Evolutionary conservation across 148 eudicot species (phyloP), one percentile per base, ranked within the genome.

Genomic region (Spergularia marina): DNA sequence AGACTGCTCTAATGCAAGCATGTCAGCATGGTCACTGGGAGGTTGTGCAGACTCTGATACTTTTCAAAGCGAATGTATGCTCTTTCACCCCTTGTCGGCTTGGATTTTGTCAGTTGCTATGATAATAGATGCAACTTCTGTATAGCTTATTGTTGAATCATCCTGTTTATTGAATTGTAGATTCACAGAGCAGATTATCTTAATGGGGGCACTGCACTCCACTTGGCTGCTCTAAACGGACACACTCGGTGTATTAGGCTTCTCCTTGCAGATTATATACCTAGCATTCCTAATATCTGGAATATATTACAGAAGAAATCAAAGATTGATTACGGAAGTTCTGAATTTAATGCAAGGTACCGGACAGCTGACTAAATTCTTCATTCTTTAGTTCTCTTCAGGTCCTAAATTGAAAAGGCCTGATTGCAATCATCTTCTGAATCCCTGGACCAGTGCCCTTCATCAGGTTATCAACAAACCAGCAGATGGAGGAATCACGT

Each of bases 1-100:
- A 94, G 98, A 94, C 98, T 68, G 98, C 98, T 71, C 79, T 94
- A 85, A 94, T 94, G 98, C 98, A 94, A 91, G 98, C 97, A 74
- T 91, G 98, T 81, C 98, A 94, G 74, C 83, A 91, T 77, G 98
- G 98, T 75, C 97, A 91, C 61, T 94, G 97, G 98, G 98, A 94
- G 82, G 98, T 91, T 85, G 95, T 90, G 79, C 95, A 86, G 87
- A 90, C 84, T 54, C 84, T 94, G 67, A 81, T 94, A 72, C 90
- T 94, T 69, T 90, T 76, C 79, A 91, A 82, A 81, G 98, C 98
- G 65, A 94, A 90, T 86, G 98, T 94, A 90, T 59, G 87, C 71
- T 56, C 73, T 66, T 65, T 60, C 64, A 61, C n/a, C 51, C 39
- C n/a, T 77, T 73, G 59, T 7, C 13, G 69, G 65, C 40, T 18